Conservation (phyloP, 2,329 filamentous ascomycete species). For the Sclerotinia borealis region DNA sequence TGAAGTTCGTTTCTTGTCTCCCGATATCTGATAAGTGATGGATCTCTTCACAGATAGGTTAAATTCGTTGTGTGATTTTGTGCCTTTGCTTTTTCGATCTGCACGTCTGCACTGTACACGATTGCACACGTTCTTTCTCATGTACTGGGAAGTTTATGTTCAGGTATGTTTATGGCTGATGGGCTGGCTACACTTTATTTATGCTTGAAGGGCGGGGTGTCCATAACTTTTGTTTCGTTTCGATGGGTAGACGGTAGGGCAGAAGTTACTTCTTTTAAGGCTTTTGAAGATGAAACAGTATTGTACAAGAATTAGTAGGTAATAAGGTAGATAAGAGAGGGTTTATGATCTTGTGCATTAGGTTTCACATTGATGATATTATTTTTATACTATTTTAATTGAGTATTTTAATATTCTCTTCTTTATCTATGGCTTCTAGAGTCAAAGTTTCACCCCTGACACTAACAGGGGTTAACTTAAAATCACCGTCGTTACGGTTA, state of each 20-base stretch:
- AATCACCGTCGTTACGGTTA: constrained; percentile 7
- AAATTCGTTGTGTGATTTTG: constrained; percentile 8
- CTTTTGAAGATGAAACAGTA: too few species aligned
- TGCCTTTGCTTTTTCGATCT: constrained; percentile 3
- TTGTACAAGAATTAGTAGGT: too few species aligned
- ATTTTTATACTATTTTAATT: too few species aligned
- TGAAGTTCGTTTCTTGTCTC: constrained; percentile 2
- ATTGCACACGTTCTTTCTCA: constrained; percentile 5
- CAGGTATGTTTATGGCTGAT: neutral
- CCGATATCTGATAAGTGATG: constrained; percentile 1
- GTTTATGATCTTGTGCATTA: too few species aligned
- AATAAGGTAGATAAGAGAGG: too few species aligned
- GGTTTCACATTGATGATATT: too few species aligned
- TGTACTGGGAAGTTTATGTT: neutral
- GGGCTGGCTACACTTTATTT: neutral
- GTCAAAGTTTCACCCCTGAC: neutral
- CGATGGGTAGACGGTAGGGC: neutral
- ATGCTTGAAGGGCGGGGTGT: constrained; percentile 11
- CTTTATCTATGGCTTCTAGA: neutral
- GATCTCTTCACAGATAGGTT: neutral
- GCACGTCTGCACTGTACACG: constrained; percentile 10
- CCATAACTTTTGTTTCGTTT: constrained; percentile 1
- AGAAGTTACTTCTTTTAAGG: neutral
- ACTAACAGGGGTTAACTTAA: neutral
- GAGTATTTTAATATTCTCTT: too few species aligned